Base-by-base conservation (phyloP, 148 eudicot species). In the Tetragonia tetragonoides region DNA sequence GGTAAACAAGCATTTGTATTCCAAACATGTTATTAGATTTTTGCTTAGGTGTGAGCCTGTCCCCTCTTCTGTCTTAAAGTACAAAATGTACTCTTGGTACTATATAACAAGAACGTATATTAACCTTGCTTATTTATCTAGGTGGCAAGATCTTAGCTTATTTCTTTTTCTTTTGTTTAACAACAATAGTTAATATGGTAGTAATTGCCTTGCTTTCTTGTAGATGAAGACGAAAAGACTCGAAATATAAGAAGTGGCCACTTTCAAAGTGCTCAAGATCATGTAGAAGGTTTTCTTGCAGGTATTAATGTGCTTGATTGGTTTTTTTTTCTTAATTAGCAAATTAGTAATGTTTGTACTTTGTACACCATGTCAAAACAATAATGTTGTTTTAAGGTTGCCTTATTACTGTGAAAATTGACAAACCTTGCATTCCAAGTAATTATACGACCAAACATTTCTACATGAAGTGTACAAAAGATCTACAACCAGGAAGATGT, bases 251-350 rank as follows among this genome's bases (percentile, higher is more conserved):
- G 79, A 40, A 81, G 75, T 76, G 76, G 85, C 67, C 69, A 40
- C 76, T 73, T 78, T 10, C 75, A 73, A 57, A 79, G 78, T 66
- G 51, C 73, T 86, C 85, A 78, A 78, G 83, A 75, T 83, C 84
- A 75, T 72, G 65, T 66, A 53, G 85, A 76, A 74, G 78, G 80
- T 42, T 81, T 85, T 75, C 80, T 83, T 37, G 76, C 86, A 88
- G 93, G 91, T 87, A 60, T 68, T 74, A 23, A 15, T 42, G 53
- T 21, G 28, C 46, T 71, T 39, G 14, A 7, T 79, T 65, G 60
- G 59, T 59, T 51, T 40, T 53, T 16, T 18, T 70, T 49, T 70
- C 15, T 42, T 28, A 60, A 24, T 39, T 54, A 69, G 9, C 12
- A 40, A 17, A 1, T 63, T 62, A 49, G 24, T 69, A 18, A 21